phyloP scores from a whole-genome alignment of 441 rosid genomes.

The Eruca vesicaria region DNA sequence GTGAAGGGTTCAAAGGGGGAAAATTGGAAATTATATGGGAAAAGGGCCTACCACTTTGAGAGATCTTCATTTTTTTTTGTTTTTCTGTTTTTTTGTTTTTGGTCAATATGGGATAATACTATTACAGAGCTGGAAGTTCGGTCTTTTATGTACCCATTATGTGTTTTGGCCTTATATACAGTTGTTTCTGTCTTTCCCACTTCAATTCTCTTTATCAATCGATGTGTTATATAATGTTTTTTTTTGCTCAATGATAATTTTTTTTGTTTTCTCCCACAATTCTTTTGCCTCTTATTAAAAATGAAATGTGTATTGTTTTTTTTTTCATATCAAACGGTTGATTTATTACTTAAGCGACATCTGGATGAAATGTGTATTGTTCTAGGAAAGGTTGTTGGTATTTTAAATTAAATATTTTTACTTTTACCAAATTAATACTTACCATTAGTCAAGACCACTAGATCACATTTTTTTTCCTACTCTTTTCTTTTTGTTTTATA shows the following conservation, averaged over 20 bases:
- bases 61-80: too few relatives aligned
- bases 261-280: background rate
- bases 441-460: too few relatives aligned
- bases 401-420: background rate
- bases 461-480: background rate
- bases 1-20: too few relatives aligned
- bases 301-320: background rate
- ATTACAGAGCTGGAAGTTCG: background rate
- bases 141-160: background rate
- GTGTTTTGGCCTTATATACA: background rate
- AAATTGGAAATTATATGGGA: too few relatives aligned
- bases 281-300: background rate
- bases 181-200: slow-evolving; percentile 9
- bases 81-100: too few relatives aligned
- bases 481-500: background rate
- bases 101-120: too few relatives aligned
- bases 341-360: too few relatives aligned
- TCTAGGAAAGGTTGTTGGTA: background rate
- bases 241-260: background rate
- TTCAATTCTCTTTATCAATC: slow-evolving; percentile 1
- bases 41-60: too few relatives aligned
- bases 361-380: background rate
- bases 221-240: background rate
- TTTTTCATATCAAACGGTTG: too few relatives aligned
- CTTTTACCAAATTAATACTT: background rate